These are phyloP conservation scores for Chamaecrista fasciculata DNA, from an alignment of 306 rosid species.

Conservation along the genomic window DNA sequence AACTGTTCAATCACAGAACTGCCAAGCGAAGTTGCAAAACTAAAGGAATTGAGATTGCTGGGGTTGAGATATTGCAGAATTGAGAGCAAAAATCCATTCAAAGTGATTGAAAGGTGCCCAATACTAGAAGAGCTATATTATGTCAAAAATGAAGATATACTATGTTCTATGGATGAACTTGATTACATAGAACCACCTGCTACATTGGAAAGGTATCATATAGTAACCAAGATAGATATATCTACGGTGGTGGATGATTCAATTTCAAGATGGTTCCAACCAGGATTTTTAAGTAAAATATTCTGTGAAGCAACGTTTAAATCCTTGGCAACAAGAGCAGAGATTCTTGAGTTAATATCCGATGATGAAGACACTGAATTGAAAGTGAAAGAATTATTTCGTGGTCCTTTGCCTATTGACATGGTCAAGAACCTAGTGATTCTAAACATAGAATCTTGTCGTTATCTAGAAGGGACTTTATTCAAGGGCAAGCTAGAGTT, in stretches of 20 bases:
- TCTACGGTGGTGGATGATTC: background rate
- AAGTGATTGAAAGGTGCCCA: conserved; percentile 14
- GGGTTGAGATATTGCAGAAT: fast-evolving
- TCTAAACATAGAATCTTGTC: background rate
- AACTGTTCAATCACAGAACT: fast-evolving
- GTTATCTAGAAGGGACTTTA: background rate
- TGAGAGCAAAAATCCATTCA: background rate
- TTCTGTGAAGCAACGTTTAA: background rate
- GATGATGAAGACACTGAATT: background rate
- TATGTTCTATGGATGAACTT: no score
- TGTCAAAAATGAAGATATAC: background rate
- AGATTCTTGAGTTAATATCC: background rate
- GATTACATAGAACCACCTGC: no score
- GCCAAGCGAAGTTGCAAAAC: background rate
- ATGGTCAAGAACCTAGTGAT: background rate
- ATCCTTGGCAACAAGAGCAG: background rate
- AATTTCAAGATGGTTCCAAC: background rate
- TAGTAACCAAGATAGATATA: background rate
- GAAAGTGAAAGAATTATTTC: background rate
- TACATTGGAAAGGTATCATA: background rate
- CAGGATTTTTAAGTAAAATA: background rate
- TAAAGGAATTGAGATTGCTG: conserved; percentile 4
- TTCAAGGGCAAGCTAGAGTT: background rate
- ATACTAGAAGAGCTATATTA: conserved; percentile 25
- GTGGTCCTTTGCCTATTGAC: background rate